Evolutionary conservation across 1,284 basidiomycete genomes (phyloP).

Genomic region (Meripilus lineatus): DNA sequence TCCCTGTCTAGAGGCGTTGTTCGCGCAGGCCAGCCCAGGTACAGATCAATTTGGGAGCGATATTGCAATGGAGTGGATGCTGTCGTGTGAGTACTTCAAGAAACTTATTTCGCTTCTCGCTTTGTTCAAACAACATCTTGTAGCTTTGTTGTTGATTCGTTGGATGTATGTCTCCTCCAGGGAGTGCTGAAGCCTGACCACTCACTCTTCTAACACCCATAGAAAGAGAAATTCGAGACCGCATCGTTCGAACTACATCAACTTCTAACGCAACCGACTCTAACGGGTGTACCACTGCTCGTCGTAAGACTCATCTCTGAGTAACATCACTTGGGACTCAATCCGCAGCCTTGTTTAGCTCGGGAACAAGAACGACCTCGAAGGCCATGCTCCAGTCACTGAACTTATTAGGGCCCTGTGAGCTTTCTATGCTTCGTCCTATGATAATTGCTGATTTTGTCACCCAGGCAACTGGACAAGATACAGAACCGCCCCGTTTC

Average conservation of each 20-base stretch:
- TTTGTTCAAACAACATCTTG: no score
- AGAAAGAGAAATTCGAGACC: slow-evolving; percentile 81
- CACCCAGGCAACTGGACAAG: slow-evolving; percentile 70
- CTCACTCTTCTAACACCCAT: no score
- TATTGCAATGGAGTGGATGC: slow-evolving; percentile 95
- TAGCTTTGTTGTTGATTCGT: slow-evolving; percentile 90
- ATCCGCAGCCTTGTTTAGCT: slow-evolving; percentile 40
- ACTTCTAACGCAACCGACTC: slow-evolving; percentile 68
- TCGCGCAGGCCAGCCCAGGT: slow-evolving; percentile 49
- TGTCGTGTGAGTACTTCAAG: slow-evolving; percentile 67
- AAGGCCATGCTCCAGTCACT: slow-evolving; percentile 76
- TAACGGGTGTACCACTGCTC: slow-evolving; percentile 81
- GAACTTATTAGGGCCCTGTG: slow-evolving; percentile 80
- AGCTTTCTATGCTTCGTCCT: slow-evolving; percentile 21
- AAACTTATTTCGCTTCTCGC: slow-evolving; percentile 4
- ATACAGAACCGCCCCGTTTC: slow-evolving; percentile 84
- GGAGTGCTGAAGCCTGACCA: background rate
- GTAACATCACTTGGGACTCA: slow-evolving; percentile 2
- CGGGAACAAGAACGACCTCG: slow-evolving; percentile 94
- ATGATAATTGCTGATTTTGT: slow-evolving; percentile 6
- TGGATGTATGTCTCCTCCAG: slow-evolving; percentile 55
- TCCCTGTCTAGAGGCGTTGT: background rate
- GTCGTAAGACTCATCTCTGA: slow-evolving; percentile 52
- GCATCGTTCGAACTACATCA: slow-evolving; percentile 90
- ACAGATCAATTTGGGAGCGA: slow-evolving; percentile 91